phyloP scores from a whole-genome alignment of 495 filamentous ascomycete species.

The Tuber calosporum region DNA sequence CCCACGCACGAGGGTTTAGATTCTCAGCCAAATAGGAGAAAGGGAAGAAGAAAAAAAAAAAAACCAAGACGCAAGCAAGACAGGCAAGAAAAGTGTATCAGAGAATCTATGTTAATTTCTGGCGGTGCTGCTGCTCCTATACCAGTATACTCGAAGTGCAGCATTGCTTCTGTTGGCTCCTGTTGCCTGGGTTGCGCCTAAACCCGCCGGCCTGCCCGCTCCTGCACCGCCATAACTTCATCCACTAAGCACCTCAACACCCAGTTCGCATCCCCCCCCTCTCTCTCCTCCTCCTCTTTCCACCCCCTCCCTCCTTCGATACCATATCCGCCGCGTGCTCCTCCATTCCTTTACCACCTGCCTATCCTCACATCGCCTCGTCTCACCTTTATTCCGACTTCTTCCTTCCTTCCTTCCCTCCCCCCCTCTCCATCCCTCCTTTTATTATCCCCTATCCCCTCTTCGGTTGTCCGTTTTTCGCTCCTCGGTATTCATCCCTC shows the following conservation, averaged over 20 bases:
- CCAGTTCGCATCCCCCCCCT: background rate
- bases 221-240: slow-evolving; percentile 1
- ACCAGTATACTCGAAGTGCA: no score
- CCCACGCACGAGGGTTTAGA: background rate
- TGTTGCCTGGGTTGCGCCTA: background rate
- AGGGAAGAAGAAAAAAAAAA: background rate
- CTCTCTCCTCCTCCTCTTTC: background rate
- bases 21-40: background rate
- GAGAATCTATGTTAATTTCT: background rate
- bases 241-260: background rate
- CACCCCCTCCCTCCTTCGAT: background rate
- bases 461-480: background rate
- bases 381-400: background rate
- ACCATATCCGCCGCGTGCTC: background rate
- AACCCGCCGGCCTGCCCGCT: slow-evolving; percentile 2
- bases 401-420: background rate
- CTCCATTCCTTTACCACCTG: background rate
- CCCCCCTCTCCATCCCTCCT: background rate
- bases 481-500: background rate
- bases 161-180: background rate
- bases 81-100: background rate
- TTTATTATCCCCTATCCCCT: background rate
- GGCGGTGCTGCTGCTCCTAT: background rate
- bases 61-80: background rate
- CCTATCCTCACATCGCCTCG: background rate